Evolutionary conservation across 1,284 basidiomycete genomes (phyloP).

Genomic region (Pseudozyma sp.): DNA sequence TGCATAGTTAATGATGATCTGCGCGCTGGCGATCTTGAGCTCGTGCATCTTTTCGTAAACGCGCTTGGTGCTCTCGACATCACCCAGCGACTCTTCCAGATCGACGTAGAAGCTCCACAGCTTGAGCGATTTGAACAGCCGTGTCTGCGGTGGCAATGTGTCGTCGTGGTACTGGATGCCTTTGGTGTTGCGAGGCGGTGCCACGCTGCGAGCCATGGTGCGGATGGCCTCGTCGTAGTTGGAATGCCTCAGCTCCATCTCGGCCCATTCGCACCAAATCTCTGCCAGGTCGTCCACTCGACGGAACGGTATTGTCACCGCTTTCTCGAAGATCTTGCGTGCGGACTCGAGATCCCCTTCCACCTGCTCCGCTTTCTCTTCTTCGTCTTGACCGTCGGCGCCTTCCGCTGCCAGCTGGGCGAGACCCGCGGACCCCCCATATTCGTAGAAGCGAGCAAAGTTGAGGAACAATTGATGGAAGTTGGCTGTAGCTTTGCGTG

Average conservation of each 20-base stretch:
- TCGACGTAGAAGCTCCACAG: slow-evolving; percentile 99
- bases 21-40: slow-evolving; percentile 95
- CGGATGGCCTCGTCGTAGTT: slow-evolving; percentile 95
- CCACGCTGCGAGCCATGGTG: slow-evolving; percentile 92
- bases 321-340: slow-evolving; percentile 91
- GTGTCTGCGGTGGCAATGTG: slow-evolving; percentile 84
- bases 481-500: slow-evolving; percentile 90
- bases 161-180: slow-evolving; percentile 92
- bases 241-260: slow-evolving; percentile 95
- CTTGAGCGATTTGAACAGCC: slow-evolving; percentile 97
- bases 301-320: slow-evolving; percentile 89
- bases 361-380: slow-evolving; percentile 70
- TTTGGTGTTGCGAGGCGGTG: slow-evolving; percentile 84
- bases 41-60: slow-evolving; percentile 98
- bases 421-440: slow-evolving; percentile 76
- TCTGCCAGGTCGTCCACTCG: slow-evolving; percentile 98
- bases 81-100: slow-evolving; percentile 93
- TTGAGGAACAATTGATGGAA: slow-evolving; percentile 90
- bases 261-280: slow-evolving; percentile 99
- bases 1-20: slow-evolving; percentile 95
- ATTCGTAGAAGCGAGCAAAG: slow-evolving; percentile 97
- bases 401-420: slow-evolving; percentile 72
- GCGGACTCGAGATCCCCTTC: slow-evolving; percentile 86
- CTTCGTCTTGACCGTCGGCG: slow-evolving; percentile 73
- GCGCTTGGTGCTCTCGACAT: slow-evolving; percentile 88